These are phyloP conservation scores for Tylopilus subfusipes DNA, from an alignment of 768 basidiomycete species.

Conservation along the genomic window DNA sequence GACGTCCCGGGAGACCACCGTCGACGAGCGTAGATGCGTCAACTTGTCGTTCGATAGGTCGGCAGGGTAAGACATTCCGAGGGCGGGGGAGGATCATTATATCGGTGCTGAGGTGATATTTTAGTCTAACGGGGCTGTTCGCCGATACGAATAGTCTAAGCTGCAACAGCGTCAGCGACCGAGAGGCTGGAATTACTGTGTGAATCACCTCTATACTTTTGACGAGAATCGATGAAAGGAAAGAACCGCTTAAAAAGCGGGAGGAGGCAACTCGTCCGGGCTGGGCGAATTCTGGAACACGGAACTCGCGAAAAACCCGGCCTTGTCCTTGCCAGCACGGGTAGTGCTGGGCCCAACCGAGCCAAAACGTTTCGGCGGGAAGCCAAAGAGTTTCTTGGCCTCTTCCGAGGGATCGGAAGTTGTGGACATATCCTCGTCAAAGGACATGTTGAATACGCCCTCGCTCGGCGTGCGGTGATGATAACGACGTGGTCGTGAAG, in stretches of 20 bases:
- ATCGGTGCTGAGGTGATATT: slow-evolving; percentile 32
- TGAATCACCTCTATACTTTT: slow-evolving; percentile 41
- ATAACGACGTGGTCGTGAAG: slow-evolving; percentile 36
- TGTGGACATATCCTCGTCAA: slow-evolving; percentile 58
- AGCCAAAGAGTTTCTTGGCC: slow-evolving; percentile 32
- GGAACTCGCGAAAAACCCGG: slow-evolving; percentile 73
- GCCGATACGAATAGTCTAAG: slow-evolving; percentile 39
- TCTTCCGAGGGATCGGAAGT: slow-evolving; percentile 40
- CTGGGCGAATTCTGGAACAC: slow-evolving; percentile 85
- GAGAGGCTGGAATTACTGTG: background rate
- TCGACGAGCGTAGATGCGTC: slow-evolving; percentile 7
- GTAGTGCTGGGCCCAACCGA: slow-evolving; percentile 27
- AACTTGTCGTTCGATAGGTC: slow-evolving; percentile 4
- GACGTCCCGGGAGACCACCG: slow-evolving; percentile 19
- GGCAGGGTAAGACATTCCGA: slow-evolving; percentile 30
- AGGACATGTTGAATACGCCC: slow-evolving; percentile 70
- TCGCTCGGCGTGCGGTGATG: slow-evolving; percentile 70
- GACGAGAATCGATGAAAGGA: slow-evolving; percentile 22
- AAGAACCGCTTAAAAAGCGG: slow-evolving; percentile 50
- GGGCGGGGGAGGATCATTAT: slow-evolving; percentile 25
- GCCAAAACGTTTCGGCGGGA: slow-evolving; percentile 29
- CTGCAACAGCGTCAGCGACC: slow-evolving; percentile 14
- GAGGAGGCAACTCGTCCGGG: slow-evolving; percentile 75
- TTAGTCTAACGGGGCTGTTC: slow-evolving; percentile 35
- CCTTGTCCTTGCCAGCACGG: slow-evolving; percentile 31